Conservation (phyloP, 352 stramenopile genomes). For the Lagenidium sp. region DNA sequence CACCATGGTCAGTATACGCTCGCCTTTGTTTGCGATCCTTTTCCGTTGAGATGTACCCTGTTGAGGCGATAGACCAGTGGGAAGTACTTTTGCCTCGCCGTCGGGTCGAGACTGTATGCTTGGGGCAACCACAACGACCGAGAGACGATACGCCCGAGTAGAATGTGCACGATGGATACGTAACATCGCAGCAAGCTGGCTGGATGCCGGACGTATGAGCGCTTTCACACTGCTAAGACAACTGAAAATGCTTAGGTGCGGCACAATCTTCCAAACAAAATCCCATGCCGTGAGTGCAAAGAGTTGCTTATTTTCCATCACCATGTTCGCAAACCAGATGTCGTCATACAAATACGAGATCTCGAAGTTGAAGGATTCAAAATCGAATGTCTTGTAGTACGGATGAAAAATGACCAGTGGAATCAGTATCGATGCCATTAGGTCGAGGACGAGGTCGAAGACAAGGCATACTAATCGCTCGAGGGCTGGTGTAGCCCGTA, state of each 20-base stretch:
- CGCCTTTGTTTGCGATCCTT: too few relatives aligned
- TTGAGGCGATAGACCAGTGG: too few relatives aligned
- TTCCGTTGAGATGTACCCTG: too few relatives aligned
- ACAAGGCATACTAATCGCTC: constrained; percentile 12
- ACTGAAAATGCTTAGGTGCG: constrained; percentile 15
- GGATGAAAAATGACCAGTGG: constrained; percentile 14
- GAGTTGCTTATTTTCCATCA: constrained; percentile 17
- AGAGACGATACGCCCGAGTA: too few relatives aligned
- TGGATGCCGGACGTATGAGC: constrained; percentile 1
- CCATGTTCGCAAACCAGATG: constrained; percentile 17
- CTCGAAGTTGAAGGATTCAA: constrained; percentile 9
- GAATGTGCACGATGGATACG: too few relatives aligned
- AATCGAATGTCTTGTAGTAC: constrained; percentile 12
- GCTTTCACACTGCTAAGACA: constrained; percentile 6
- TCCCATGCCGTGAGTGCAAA: constrained; percentile 10
- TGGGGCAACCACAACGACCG: too few relatives aligned
- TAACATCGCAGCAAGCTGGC: too few relatives aligned
- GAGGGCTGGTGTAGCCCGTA: neutral
- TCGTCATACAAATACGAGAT: constrained; percentile 13
- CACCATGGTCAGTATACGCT: neutral
- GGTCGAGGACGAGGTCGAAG: constrained; percentile 12
- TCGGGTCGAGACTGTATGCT: too few relatives aligned
- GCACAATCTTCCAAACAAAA: constrained; percentile 15
- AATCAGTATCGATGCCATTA: constrained; percentile 7
- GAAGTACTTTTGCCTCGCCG: too few relatives aligned